phyloP scores from a whole-genome alignment of 495 filamentous ascomycete genomes.

The Lindgomyces ingoldianus region DNA sequence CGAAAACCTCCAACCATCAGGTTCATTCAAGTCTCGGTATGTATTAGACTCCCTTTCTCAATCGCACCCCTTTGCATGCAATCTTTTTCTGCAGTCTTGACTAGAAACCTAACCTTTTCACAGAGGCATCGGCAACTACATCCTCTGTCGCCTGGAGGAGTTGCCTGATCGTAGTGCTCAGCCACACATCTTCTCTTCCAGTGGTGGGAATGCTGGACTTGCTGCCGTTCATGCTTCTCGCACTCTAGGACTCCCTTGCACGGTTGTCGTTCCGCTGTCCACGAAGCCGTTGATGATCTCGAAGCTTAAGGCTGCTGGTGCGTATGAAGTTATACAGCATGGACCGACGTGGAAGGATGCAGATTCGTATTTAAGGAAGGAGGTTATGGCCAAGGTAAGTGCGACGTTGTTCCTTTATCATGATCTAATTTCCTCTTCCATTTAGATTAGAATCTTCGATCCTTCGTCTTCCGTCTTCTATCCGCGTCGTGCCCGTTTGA shows the following conservation, averaged over 20 bases:
- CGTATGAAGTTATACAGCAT: slow-evolving; percentile 66
- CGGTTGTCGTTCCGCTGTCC: slow-evolving; percentile 74
- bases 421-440: too few species aligned
- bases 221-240: slow-evolving; percentile 80
- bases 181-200: slow-evolving; percentile 84
- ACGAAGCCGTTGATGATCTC: slow-evolving; percentile 71
- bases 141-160: slow-evolving; percentile 57
- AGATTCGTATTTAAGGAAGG: slow-evolving; percentile 67
- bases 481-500: too few species aligned
- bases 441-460: too few species aligned
- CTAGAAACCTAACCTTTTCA: slow-evolving; percentile 3
- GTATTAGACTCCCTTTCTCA: too few species aligned
- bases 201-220: slow-evolving; percentile 89
- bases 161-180: slow-evolving; percentile 43
- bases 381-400: slow-evolving; percentile 54
- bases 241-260: slow-evolving; percentile 68
- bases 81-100: too few species aligned
- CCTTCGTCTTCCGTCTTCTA: too few species aligned
- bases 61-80: too few species aligned
- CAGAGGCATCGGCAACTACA: slow-evolving; percentile 78
- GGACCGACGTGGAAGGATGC: slow-evolving; percentile 78
- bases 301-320: slow-evolving; percentile 70
- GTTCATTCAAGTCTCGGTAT: slow-evolving; percentile 92
- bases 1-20: slow-evolving; percentile 88
- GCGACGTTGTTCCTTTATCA: too few species aligned